Evolutionary conservation across 306 rosid genomes (phyloP).

Genomic region (Sophora flavescens): DNA sequence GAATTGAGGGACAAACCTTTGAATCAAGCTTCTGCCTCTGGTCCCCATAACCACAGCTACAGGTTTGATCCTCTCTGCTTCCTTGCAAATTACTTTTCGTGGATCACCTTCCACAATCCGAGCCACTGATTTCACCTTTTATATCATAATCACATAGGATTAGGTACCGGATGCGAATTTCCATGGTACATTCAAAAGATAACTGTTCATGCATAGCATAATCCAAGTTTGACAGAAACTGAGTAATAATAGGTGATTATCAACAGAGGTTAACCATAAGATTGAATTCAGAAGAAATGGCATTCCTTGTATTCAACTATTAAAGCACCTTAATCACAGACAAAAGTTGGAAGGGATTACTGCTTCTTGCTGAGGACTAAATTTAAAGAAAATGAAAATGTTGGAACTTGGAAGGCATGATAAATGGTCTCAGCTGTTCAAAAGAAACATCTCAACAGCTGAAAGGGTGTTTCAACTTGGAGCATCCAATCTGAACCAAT

Average conservation of each 20-base stretch:
- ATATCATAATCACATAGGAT: neutral
- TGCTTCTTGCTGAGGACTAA: neutral
- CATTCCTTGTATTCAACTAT: neutral
- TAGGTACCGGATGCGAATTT: neutral
- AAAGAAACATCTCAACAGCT: neutral
- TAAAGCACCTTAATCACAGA: neutral
- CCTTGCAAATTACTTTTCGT: conserved; percentile 77
- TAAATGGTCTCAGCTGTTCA: neutral
- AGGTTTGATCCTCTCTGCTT: conserved; percentile 75
- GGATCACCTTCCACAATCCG: conserved; percentile 80
- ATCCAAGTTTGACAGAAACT: neutral
- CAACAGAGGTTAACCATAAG: neutral
- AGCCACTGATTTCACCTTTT: conserved; percentile 74
- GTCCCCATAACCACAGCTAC: conserved; percentile 78
- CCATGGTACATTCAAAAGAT: neutral
- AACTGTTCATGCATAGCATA: conserved; percentile 4
- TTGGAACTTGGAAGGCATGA: neutral
- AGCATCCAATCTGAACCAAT: conserved; percentile 7
- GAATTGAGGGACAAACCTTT: conserved; percentile 52
- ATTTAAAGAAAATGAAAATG: conserved; percentile 9
- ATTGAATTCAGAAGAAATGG: conserved; percentile 11
- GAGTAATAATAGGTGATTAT: neutral
- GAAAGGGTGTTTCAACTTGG: conserved; percentile 10
- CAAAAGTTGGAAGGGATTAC: neutral
- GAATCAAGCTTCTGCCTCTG: conserved; percentile 76